Base-by-base conservation (phyloP, 2,329 filamentous ascomycete species). In the Fusarium staphyleae region DNA sequence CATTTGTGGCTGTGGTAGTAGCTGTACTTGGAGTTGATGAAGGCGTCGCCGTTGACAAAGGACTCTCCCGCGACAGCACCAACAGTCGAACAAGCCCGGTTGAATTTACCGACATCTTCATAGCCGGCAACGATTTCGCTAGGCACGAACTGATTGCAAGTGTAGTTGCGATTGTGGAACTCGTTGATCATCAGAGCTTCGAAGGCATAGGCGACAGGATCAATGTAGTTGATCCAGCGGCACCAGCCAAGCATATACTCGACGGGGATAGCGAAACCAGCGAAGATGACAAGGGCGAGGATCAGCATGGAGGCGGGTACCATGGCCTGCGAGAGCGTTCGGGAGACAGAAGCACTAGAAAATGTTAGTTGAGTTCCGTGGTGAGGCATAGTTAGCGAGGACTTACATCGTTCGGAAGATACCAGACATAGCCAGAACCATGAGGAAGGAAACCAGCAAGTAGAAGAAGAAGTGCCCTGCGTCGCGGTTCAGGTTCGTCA, bases 151-250 rank as follows among this genome's bases (percentile, higher is more conserved):
- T 28, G 26, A 2, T 40, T 54, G 26, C 70, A 72, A 1, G 62
- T 52, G 28, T 65, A 72, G 28, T 66, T 50, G 5, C 70, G 68
- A 12, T 60, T 60, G 19, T 61, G 51, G 55, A 90, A 90, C 66
- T 90, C 87, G 69, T 89, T 89, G 50, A 84, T 75, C 82, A 87
- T 84, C 28, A 89, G 74, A 0, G 80, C 75, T 62, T 89, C 87
- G 65, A 89, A 90, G 1, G 78, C 85, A 59, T 89, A 89, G 1
- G 80, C 81, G 13, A 89, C 80, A 1, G 86, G 85, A 47, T 89
- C 81, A 36, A 88, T 71, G 57, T 87, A 88, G 53, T 83, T 85
- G 58, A 89, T 86, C 87, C 87, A 90, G 22, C 84, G 76, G 39
- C 83, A 83, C 86, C 87, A 90, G 1, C 80, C 83, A 14, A 84